Evolutionary conservation across 2,329 filamentous ascomycete species (phyloP), one percentile per base, ranked within the genome.

Genomic region (Magnaporthiopsis incrustans): DNA sequence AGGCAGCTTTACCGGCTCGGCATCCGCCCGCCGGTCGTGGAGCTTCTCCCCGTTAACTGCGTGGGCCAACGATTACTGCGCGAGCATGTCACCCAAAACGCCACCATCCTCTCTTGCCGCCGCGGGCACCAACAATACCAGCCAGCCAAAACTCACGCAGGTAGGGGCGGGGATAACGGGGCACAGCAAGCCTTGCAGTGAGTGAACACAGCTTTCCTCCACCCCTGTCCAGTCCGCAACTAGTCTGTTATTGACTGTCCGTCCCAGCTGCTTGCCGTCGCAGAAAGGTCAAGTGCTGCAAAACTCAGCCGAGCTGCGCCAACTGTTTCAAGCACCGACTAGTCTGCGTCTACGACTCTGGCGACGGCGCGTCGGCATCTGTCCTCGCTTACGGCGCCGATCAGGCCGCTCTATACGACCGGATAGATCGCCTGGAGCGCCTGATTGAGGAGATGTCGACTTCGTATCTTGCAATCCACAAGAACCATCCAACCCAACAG

Each of bases 341-440:
- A 14, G 60, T 44, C 8, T 61, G 60, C 60, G 22, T 44, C 25
- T 61, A 61, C 12, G 60, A 61, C 35, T 58, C 57, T 27, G 57
- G 57, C 57, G 57, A 58, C 25, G 26, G 25, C 57, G 60, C 60
- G 10, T 26, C 60, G 25, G 60, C 32, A 10, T 26, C 60, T 15
- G 25, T 50, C 7, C 12, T 44, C 10, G 35, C 60, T 8, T 44
- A 26, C 2, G 60, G 32, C 32, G 38, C 33, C 25, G 60, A 61
- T 30, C 27, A 38, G 25, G 60, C 35, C 10, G 33, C 38, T 6
- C 60, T 61, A 15, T 27, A 61, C 35, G 35, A 50, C 32, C 33
- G 60, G 12, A 61, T 61, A 26, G 33, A 61, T 8, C 60, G 60
- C 32, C 60, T 61, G 12, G 60, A 61, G 60, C 60, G 60, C 22